Conservation (phyloP, 106 monocot genomes). For the Triglochin maritima region DNA sequence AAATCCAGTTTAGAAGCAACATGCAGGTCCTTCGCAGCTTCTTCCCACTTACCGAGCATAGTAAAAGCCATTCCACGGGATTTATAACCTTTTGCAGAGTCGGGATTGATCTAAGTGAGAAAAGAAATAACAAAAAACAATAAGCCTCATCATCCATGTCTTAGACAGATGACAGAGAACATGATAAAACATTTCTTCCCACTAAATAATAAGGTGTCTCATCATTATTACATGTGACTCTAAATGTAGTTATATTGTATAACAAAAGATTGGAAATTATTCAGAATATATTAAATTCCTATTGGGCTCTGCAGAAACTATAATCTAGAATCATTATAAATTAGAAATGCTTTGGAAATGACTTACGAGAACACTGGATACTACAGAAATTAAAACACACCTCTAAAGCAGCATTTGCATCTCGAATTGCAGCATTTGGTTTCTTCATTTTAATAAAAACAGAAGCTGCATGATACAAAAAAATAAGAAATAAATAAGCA, state of each 20-base stretch:
- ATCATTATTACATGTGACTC: too few species aligned
- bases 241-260: too few species aligned
- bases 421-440: slow-evolving; percentile 94
- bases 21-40: slow-evolving; percentile 89
- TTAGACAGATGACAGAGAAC: too few species aligned
- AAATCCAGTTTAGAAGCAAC: slow-evolving; percentile 84
- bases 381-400: slow-evolving; percentile 9
- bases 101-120: slow-evolving; percentile 70
- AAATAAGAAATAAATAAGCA: background rate
- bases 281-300: too few species aligned
- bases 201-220: too few species aligned
- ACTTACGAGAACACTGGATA: too few species aligned
- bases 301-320: too few species aligned
- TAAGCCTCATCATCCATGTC: background rate
- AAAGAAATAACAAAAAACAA: background rate
- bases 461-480: slow-evolving; percentile 38
- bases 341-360: too few species aligned
- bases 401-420: slow-evolving; percentile 91
- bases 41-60: slow-evolving; percentile 86
- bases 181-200: too few species aligned
- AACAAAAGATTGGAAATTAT: too few species aligned
- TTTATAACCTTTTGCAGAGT: slow-evolving; percentile 97
- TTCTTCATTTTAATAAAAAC: slow-evolving; percentile 96
- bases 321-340: too few species aligned
- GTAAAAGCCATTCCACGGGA: slow-evolving; percentile 78